Evolutionary conservation across 2,329 filamentous ascomycete species (phyloP), one percentile per base, ranked within the genome.

Genomic region (Monosporascus sp.): DNA sequence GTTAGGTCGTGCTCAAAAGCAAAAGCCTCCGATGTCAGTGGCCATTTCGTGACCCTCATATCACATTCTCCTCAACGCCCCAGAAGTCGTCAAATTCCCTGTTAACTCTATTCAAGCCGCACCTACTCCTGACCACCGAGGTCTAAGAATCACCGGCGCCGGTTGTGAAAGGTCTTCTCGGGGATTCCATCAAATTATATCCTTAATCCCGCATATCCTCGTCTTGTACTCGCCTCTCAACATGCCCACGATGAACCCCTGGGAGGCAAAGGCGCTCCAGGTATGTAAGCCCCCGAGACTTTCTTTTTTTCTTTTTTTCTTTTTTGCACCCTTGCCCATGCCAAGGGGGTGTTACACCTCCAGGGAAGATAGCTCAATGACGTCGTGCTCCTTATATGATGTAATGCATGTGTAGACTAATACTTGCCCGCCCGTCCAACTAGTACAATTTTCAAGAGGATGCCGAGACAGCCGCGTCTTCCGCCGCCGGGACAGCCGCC

Each of bases 191-290:
- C 47, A 24, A 27, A 38, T 27, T 20, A 20, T 50, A 27, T 9
- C 22, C 15, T 31, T 46, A 17, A 31, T 17, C 51, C n/a, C 22
- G 27, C 31, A 14, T 11, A 34, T 31, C 31, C 14, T 45, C 39
- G 38, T 18, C 24, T 31, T 11, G 18, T 48, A 49, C 44, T 20
- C 34, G 27, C 7, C 27, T 39, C 24, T 34, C 45, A 55, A 25
- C 9, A 62, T 59, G 57, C 24, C 55, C n/a, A 58, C 55, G 49
- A 67, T 67, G 62, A 69, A 68, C 47, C 48, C 64, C 15, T 69
- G 67, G 67, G 67, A 69, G 52, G 59, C 55, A 25, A 56, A 47
- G 47, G 64, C 66, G 3, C 53, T 66, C 8, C 53, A 64, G 22
- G 73, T 75, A 58, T 50, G 69, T 56, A 11, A 1, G 31, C 41